Percentiles rank a stretch among this genome's conserved stretches.
Conservation (phyloP, 352 stramenopile species). For the Thalassiosira gravida region DNA sequence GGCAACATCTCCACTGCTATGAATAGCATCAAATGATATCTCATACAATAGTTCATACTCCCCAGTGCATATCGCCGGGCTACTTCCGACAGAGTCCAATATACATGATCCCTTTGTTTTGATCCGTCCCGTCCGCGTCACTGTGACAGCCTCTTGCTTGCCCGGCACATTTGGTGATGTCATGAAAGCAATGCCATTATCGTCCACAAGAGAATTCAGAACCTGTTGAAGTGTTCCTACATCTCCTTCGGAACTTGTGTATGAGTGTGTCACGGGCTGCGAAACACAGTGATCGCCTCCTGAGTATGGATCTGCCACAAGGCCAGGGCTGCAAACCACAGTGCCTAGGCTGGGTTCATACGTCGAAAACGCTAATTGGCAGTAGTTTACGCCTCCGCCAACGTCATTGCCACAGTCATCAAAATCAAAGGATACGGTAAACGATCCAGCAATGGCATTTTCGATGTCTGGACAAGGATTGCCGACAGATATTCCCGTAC, state of each 20-base stretch:
- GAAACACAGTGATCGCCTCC: conserved; percentile 68
- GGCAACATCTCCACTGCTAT: conserved; percentile 89
- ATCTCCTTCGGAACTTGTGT: conserved; percentile 53
- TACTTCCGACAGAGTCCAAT: conserved; percentile 29
- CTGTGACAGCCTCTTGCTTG: conserved; percentile 57
- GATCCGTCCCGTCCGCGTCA: conserved; percentile 52
- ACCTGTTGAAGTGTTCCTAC: conserved; percentile 55
- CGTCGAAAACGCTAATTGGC: conserved; percentile 64
- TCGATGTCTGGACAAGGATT: conserved; percentile 72
- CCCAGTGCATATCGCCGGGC: conserved; percentile 53
- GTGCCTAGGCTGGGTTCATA: conserved; percentile 56
- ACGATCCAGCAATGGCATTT: conserved; percentile 61
- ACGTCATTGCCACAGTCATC: conserved; percentile 63
- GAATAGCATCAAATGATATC: conserved; percentile 88
- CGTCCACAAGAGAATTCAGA: conserved; percentile 61
- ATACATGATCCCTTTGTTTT: conserved; percentile 63
- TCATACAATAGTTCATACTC: conserved; percentile 87
- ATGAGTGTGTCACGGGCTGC: conserved; percentile 45
- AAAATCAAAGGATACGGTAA: conserved; percentile 85
- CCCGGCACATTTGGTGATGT: conserved; percentile 46
- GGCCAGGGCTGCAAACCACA: conserved; percentile 64
- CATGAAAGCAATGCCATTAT: conserved; percentile 69
- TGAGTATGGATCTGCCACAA: conserved; percentile 54
- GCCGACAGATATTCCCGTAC: conserved; percentile 61
- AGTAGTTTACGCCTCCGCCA: conserved; percentile 68